phyloP scores from a whole-genome alignment of 176 grass and related monocot species.

The Ampelocalamus luodianensis region DNA sequence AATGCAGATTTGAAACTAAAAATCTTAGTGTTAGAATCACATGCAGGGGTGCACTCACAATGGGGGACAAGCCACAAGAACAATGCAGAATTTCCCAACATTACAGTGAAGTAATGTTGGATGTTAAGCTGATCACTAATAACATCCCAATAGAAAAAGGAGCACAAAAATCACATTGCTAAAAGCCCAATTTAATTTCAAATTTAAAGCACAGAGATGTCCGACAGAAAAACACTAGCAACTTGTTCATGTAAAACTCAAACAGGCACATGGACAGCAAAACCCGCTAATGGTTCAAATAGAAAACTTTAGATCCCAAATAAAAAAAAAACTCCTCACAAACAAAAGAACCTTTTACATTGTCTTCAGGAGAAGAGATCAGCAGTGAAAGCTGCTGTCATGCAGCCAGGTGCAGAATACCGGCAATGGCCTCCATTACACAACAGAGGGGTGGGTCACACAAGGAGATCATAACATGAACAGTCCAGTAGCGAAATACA shows the following conservation, averaged over 20 bases:
- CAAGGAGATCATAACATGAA: not conserved
- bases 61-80: not conserved
- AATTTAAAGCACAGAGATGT: not conserved
- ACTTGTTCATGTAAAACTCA: not conserved
- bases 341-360: not conserved
- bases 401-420: not conserved
- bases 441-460: too few relatives aligned
- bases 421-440: not conserved
- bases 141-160: not conserved
- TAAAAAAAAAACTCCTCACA: not conserved
- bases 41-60: not conserved
- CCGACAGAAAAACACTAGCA: not conserved
- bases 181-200: not conserved
- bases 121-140: not conserved
- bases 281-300: not conserved
- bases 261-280: not conserved
- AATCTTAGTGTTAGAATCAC: not conserved
- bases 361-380: not conserved
- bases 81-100: not conserved
- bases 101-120: not conserved
- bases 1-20: not conserved
- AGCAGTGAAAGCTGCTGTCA: not conserved
- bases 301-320: not conserved
- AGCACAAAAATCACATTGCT: not conserved
- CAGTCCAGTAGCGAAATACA: not conserved